Conservation (phyloP, 2,329 filamentous ascomycete species). For the Colletotrichum siamense region DNA sequence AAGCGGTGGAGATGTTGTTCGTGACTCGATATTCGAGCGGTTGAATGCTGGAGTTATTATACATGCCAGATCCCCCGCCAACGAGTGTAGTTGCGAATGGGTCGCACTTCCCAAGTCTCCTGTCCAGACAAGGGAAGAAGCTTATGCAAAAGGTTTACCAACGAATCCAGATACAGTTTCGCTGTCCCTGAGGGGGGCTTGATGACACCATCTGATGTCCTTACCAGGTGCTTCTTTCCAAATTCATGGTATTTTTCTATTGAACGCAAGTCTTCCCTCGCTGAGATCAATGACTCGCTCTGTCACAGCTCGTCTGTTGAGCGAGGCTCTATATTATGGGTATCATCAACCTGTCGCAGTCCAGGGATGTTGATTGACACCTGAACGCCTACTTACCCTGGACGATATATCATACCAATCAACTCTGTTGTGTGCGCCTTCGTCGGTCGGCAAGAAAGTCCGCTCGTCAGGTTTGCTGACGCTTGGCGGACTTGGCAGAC, state of each 20-base stretch:
- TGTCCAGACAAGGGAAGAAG: neutral
- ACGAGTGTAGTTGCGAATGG: neutral
- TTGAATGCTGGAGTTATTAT: neutral
- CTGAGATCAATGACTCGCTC: neutral
- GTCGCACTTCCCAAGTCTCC: neutral
- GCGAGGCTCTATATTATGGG: neutral
- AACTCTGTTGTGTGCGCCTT: neutral
- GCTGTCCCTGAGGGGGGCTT: neutral
- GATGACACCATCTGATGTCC: neutral
- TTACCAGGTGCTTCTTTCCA: neutral
- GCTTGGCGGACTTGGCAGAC: neutral
- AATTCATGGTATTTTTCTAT: neutral
- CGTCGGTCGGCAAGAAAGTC: fast-evolving
- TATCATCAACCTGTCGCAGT: neutral
- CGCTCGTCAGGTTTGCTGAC: neutral
- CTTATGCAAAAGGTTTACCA: neutral
- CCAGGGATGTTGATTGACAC: neutral
- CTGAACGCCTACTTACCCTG: neutral
- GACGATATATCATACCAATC: neutral
- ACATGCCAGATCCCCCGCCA: neutral
- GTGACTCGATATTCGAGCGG: neutral
- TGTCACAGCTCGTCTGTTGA: neutral
- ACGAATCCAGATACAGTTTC: neutral
- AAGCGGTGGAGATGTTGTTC: neutral
- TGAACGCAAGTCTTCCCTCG: neutral